A percentile compares a stretch with the other conserved stretches of the same genome.
Evolutionary conservation across 768 basidiomycete species (phyloP).

Genomic region (Boletus rufocinnamomeus): DNA sequence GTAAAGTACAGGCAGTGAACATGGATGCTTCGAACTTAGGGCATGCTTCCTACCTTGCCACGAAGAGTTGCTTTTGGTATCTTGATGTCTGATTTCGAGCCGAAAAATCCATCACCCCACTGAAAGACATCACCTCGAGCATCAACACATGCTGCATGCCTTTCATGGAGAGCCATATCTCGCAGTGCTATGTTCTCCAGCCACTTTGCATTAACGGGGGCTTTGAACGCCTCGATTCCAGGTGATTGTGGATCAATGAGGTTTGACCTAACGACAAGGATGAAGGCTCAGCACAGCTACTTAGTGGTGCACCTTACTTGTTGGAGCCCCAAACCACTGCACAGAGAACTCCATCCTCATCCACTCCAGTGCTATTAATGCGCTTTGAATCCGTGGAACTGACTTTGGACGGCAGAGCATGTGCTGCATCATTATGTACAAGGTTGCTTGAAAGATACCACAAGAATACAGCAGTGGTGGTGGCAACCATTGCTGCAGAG

Average conservation of each 20-base stretch:
- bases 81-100: conserved; percentile 30
- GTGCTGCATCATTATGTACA: conserved; percentile 40
- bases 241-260: conserved; percentile 45
- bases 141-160: conserved; percentile 75
- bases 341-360: conserved; percentile 38
- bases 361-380: conserved; percentile 27
- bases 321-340: conserved; percentile 78
- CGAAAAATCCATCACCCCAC: conserved; percentile 73
- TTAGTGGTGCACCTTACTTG: conserved; percentile 42
- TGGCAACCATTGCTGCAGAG: conserved; percentile 21
- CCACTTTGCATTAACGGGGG: conserved; percentile 55
- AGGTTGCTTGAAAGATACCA: conserved; percentile 41
- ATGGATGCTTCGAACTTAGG: not conserved
- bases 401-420: conserved; percentile 5
- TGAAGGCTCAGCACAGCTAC: not conserved
- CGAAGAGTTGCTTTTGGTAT: conserved; percentile 56
- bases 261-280: conserved; percentile 42
- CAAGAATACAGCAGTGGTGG: conserved; percentile 33
- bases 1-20: not conserved
- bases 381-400: not conserved
- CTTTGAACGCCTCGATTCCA: conserved; percentile 44
- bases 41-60: conserved; percentile 53
- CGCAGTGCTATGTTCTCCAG: conserved; percentile 70
- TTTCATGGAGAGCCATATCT: conserved; percentile 66
- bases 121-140: conserved; percentile 80